Conservation (phyloP, 805 yeast species). For the Starmerella vaccinii region DNA sequence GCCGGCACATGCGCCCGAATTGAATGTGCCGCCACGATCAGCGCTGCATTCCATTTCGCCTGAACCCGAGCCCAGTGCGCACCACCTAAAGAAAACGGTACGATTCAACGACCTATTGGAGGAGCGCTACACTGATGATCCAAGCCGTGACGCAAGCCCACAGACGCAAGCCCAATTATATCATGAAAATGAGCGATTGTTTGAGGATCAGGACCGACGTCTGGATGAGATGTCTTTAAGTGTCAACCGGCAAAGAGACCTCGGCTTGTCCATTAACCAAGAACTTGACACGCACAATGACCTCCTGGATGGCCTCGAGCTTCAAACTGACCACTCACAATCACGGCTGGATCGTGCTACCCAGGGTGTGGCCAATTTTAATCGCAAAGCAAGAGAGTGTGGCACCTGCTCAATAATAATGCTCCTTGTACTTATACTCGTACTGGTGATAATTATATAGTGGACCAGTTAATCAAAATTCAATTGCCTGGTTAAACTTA, state of each 20-base stretch:
- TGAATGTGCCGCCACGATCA: background rate
- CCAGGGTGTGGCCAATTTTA: slow-evolving; percentile 30
- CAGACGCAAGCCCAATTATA: slow-evolving; percentile 11
- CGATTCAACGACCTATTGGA: slow-evolving; percentile 1
- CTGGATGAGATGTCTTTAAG: slow-evolving; percentile 31
- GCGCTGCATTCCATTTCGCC: background rate
- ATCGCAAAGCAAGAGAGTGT: slow-evolving; percentile 33
- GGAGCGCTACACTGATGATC: background rate
- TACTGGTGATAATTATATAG: slow-evolving; percentile 31
- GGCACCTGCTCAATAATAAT: slow-evolving; percentile 32
- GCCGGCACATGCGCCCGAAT: background rate
- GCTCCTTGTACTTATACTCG: slow-evolving; percentile 26
- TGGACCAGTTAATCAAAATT: background rate
- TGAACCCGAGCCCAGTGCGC: background rate
- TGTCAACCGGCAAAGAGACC: slow-evolving; percentile 33
- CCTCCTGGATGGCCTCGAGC: slow-evolving; percentile 33
- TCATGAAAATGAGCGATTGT: slow-evolving; percentile 21
- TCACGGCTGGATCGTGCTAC: slow-evolving; percentile 30
- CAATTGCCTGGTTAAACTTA: slow-evolving; percentile 31
- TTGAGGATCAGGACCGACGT: slow-evolving; percentile 34
- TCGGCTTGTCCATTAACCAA: slow-evolving; percentile 33
- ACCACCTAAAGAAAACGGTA: background rate
- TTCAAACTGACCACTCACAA: slow-evolving; percentile 31
- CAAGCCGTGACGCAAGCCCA: background rate
- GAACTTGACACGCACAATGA: slow-evolving; percentile 33